Evolutionary conservation across 2,329 filamentous ascomycete genomes (phyloP).

Genomic region (Rhynchosporium secalis): DNA sequence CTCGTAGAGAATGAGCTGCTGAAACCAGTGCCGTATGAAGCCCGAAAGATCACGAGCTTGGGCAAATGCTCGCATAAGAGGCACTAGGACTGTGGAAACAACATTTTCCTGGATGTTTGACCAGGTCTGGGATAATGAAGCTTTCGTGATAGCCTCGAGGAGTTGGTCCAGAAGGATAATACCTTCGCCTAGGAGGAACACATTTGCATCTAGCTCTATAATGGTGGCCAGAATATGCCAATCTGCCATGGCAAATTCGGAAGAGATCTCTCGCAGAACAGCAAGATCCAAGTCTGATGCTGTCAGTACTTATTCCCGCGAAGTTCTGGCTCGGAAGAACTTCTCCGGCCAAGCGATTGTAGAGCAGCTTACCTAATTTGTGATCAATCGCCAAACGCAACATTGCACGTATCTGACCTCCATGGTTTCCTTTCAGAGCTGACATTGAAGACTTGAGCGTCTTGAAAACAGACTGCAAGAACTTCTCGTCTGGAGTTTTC

Average conservation of each 20-base stretch:
- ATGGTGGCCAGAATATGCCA: slow-evolving; percentile 46
- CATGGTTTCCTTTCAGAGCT: slow-evolving; percentile 23
- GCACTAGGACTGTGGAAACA: slow-evolving; percentile 41
- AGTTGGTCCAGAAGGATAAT: slow-evolving; percentile 36
- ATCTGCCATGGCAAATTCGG: slow-evolving; percentile 33
- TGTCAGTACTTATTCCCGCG: neutral
- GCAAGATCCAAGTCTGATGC: slow-evolving; percentile 36
- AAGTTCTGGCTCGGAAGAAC: neutral
- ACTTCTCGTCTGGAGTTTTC: slow-evolving; percentile 48
- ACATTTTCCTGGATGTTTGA: slow-evolving; percentile 33
- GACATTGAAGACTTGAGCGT: slow-evolving; percentile 34
- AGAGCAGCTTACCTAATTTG: slow-evolving; percentile 32
- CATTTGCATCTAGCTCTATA: slow-evolving; percentile 47
- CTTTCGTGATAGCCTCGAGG: slow-evolving; percentile 39
- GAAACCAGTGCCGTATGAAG: slow-evolving; percentile 44
- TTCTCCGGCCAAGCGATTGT: no score
- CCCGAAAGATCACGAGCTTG: slow-evolving; percentile 44
- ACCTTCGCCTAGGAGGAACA: slow-evolving; percentile 44
- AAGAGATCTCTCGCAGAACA: slow-evolving; percentile 40
- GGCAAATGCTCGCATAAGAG: slow-evolving; percentile 45
- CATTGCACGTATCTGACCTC: slow-evolving; percentile 37
- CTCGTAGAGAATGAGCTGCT: slow-evolving; percentile 35
- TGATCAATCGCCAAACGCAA: slow-evolving; percentile 42
- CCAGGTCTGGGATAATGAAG: slow-evolving; percentile 30
- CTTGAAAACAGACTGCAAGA: slow-evolving; percentile 51